Evolutionary conservation across 192 early-diverging fungal species (phyloP).

Genomic region (Linderina pennispora): DNA sequence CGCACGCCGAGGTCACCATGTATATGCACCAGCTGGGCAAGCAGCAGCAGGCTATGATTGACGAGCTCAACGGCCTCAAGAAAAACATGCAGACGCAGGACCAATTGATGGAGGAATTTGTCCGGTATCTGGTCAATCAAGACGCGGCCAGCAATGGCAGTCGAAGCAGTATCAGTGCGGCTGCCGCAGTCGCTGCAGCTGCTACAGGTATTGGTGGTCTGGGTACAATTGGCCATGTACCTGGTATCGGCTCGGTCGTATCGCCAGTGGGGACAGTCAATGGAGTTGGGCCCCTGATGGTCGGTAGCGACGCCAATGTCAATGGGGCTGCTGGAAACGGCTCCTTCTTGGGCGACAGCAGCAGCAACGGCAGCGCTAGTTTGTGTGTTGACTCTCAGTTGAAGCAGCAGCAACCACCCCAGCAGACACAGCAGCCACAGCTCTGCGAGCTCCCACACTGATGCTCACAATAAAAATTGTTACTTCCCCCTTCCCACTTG

Average conservation of each 20-base stretch:
- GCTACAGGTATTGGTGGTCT: slow-evolving; percentile 24
- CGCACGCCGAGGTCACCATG: slow-evolving; percentile 47
- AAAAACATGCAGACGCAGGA: slow-evolving; percentile 50
- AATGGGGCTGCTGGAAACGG: slow-evolving; percentile 7
- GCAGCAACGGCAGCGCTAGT: slow-evolving; percentile 1
- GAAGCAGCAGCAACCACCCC: slow-evolving; percentile 12
- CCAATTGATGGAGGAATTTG: slow-evolving; percentile 49
- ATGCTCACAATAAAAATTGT: background rate
- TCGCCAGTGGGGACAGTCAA: slow-evolving; percentile 1
- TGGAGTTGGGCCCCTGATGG: slow-evolving; percentile 11
- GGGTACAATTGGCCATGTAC: slow-evolving; percentile 16
- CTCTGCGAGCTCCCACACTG: slow-evolving; percentile 45
- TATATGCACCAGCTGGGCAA: slow-evolving; percentile 49
- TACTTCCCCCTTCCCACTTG: slow-evolving; percentile 7
- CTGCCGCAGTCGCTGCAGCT: slow-evolving; percentile 24
- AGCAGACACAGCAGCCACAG: slow-evolving; percentile 30
- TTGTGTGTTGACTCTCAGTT: slow-evolving; percentile 24
- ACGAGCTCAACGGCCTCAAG: slow-evolving; percentile 44
- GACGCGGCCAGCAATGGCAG: slow-evolving; percentile 28
- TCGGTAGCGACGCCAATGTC: slow-evolving; percentile 5
- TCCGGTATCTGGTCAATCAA: slow-evolving; percentile 45
- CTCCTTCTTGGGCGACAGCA: slow-evolving; percentile 9
- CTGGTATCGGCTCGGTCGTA: slow-evolving; percentile 13
- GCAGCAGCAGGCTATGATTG: slow-evolving; percentile 45
- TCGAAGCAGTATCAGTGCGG: slow-evolving; percentile 22